Base-by-base conservation (phyloP, 2,329 filamentous ascomycete genomes). In the Rhinocladiella similis region DNA sequence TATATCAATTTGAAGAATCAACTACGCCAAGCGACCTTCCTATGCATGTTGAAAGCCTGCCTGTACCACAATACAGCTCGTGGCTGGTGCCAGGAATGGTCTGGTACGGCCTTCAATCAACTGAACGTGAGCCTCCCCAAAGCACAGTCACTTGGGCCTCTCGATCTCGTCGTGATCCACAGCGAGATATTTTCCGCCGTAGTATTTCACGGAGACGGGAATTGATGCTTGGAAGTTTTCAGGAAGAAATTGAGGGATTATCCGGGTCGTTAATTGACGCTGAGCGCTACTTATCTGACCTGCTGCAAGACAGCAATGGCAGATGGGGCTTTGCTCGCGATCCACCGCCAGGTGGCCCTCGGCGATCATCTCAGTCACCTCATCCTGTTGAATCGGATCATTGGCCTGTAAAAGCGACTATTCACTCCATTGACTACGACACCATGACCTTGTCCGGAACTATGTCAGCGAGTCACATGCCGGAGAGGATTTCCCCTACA, bases 381-480 rank as follows among this genome's bases (percentile, higher is more conserved):
- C 50, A 66, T 18, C 55, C 62, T 20, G 60, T 49, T 18, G 63
- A 60, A 29, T 74, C 76, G 27, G 83, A 87, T 63, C 79, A 80
- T 43, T 88, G 85, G 85, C 84, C 84, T 5, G 85, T 88, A 29
- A 85, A 84, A 59, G 84, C 88, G 51, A 85, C 80, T 2, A 80
- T 88, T 38, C 83, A 87, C 64, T 75, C 79, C 16, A 78, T 88
- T 45, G 83, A 88, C 68, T 80, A 79, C 64, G 72, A 76, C 3
- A 75, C 73, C 16, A 85, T 87, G 83, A 83, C 82, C 0, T 69
- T 88, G 16, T 82, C 83, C 19, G 85, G 85, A 3, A 87, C 84
- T 6, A 88, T 88, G 85, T 83, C 87, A 70, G 85, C 85, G 3
- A 87, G 85, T 71, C 85, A 88, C 63, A 84, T 87, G 12, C 84